phyloP scores from a whole-genome alignment of 495 filamentous ascomycete species.

The Thozetella sp. region DNA sequence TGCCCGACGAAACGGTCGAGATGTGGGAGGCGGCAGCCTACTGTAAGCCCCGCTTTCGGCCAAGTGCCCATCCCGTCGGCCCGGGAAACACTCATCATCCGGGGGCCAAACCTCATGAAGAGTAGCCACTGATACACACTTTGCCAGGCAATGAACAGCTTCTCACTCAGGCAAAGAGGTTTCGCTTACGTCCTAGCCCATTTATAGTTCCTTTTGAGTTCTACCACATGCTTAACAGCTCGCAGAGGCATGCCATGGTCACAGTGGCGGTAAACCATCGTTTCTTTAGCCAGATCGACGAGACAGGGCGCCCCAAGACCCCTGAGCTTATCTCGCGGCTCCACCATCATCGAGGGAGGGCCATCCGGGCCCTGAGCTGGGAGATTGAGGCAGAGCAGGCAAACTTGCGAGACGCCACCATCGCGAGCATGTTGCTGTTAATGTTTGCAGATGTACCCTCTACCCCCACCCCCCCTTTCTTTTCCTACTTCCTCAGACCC shows the following conservation, averaged over 20 bases:
- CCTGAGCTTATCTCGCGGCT: constrained; percentile 10
- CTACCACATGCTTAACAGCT: background rate
- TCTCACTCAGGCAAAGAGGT: constrained; percentile 6
- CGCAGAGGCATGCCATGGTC: constrained; percentile 14
- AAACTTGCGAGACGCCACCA: constrained; percentile 9
- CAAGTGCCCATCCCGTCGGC: too few species aligned
- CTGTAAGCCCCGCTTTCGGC: constrained; percentile 18
- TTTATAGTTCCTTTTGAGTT: constrained; percentile 4
- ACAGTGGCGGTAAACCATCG: constrained; percentile 12
- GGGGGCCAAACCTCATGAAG: background rate
- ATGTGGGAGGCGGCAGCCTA: constrained; percentile 15
- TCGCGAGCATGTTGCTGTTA: constrained; percentile 18
- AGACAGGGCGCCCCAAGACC: background rate
- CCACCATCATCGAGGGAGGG: constrained; percentile 18
- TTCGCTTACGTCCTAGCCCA: constrained; percentile 5
- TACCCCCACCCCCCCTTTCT: background rate
- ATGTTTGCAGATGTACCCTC: constrained; percentile 22
- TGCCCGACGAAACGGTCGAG: constrained; percentile 11
- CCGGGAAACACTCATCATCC: too few species aligned
- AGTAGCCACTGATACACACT: background rate
- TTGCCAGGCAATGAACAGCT: constrained; percentile 13
- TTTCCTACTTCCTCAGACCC: background rate
- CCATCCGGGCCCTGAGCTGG: constrained; percentile 18
- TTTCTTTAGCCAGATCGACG: constrained; percentile 9
- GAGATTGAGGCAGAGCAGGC: constrained; percentile 15